Conservation (phyloP, 495 filamentous ascomycete species). For the Aspergillus bridgeri region DNA sequence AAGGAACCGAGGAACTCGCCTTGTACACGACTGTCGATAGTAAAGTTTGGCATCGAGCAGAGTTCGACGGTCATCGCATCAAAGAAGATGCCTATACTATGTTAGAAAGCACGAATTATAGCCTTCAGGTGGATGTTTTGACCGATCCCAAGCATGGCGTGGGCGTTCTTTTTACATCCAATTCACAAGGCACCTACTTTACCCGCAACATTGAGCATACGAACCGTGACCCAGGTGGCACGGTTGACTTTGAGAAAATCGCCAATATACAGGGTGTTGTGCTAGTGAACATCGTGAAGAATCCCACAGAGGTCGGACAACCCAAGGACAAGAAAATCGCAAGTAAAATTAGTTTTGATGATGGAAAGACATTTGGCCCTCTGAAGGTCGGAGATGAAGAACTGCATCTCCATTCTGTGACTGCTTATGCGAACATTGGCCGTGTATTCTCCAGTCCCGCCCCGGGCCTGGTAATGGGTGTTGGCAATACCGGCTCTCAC, state of each 20-base stretch:
- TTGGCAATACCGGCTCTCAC: slow-evolving; percentile 79
- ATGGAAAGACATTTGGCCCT: slow-evolving; percentile 72
- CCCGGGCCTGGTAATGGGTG: slow-evolving; percentile 86
- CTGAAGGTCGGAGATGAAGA: slow-evolving; percentile 57
- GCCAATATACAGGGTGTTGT: slow-evolving; percentile 85
- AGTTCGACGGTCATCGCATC: slow-evolving; percentile 78
- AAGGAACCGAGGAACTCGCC: slow-evolving; percentile 82
- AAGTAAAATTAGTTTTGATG: slow-evolving; percentile 87
- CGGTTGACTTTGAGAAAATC: slow-evolving; percentile 93
- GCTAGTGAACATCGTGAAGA: slow-evolving; percentile 83
- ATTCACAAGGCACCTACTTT: slow-evolving; percentile 95
- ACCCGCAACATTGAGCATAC: slow-evolving; percentile 85
- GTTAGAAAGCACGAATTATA: slow-evolving; percentile 93
- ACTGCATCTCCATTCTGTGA: slow-evolving; percentile 89
- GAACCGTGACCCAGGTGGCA: slow-evolving; percentile 66
- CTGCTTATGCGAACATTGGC: slow-evolving; percentile 71
- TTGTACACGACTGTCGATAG: slow-evolving; percentile 81
- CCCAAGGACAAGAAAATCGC: slow-evolving; percentile 60
- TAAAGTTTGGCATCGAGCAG: slow-evolving; percentile 81
- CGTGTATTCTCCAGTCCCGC: slow-evolving; percentile 92
- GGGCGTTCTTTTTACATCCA: slow-evolving; percentile 87
- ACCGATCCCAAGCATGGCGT: slow-evolving; percentile 61
- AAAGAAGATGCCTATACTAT: slow-evolving; percentile 88
- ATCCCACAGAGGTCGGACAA: slow-evolving; percentile 70
- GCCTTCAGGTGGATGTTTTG: slow-evolving; percentile 92